A percentile compares a stretch with the other conserved stretches of the same genome.
Evolutionary conservation across 2,329 filamentous ascomycete species (phyloP).

Genomic region (Ascochyta pisi): DNA sequence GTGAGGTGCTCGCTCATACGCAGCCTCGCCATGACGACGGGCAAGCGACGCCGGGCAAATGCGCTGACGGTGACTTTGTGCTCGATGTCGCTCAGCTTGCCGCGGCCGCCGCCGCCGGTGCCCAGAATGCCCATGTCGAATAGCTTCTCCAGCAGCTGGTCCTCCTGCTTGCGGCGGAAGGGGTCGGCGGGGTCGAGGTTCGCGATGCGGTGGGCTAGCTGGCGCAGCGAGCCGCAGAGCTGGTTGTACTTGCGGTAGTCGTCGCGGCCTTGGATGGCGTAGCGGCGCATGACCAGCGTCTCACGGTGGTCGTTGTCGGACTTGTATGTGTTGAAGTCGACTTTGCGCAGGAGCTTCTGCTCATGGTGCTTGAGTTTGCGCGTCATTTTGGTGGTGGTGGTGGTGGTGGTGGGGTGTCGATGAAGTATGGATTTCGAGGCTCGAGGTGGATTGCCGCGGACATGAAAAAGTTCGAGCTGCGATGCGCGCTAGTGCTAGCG

Average conservation of each 20-base stretch:
- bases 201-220: conserved; percentile 87
- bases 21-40: conserved; percentile 88
- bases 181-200: conserved; percentile 80
- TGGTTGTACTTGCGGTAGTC: conserved; percentile 71
- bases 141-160: conserved; percentile 87
- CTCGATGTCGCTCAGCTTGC: conserved; percentile 75
- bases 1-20: conserved; percentile 92
- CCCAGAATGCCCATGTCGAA: conserved; percentile 89
- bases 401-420: not conserved
- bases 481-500: conserved; percentile 25
- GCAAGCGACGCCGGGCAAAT: conserved; percentile 82
- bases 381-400: conserved; percentile 68
- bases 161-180: conserved; percentile 82
- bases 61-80: conserved; percentile 87
- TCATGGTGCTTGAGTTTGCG: conserved; percentile 94
- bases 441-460: conserved; percentile 1
- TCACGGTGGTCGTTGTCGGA: conserved; percentile 87
- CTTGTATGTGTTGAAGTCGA: conserved; percentile 95
- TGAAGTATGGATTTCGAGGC: not conserved
- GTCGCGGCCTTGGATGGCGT: conserved; percentile 82
- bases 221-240: conserved; percentile 71
- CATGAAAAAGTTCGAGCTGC: conserved; percentile 25
- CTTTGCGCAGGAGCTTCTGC: conserved; percentile 88
- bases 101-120: conserved; percentile 67
- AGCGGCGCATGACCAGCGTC: conserved; percentile 78